Conservation (phyloP, 768 basidiomycete genomes). For the Kwoniella sp. region DNA sequence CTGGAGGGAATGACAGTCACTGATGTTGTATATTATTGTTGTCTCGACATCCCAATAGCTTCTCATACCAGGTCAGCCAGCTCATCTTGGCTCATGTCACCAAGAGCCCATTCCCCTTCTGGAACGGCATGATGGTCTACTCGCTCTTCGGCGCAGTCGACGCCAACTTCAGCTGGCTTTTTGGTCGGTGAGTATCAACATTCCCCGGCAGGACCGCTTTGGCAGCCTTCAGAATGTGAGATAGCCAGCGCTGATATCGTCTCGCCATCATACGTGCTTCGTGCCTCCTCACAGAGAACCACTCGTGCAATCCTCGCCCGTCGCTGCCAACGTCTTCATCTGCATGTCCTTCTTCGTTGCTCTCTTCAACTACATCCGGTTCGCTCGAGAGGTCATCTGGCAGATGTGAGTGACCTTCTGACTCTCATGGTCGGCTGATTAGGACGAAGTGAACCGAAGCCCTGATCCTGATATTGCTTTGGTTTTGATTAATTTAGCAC, state of each 20-base stretch:
- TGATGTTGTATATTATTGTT: background rate
- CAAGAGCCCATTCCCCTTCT: constrained; percentile 76
- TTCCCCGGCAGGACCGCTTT: background rate
- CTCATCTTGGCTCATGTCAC: constrained; percentile 95
- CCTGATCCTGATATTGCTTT: background rate
- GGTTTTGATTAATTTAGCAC: constrained; percentile 62
- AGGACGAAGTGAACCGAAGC: background rate
- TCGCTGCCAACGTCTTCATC: constrained; percentile 71
- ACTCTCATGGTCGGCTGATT: background rate
- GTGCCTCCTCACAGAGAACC: constrained; percentile 62
- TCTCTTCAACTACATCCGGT: constrained; percentile 70
- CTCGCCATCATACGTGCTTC: background rate
- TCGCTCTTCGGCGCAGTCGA: constrained; percentile 76
- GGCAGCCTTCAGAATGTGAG: background rate
- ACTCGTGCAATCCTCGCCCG: constrained; percentile 70
- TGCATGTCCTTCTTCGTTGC: constrained; percentile 71
- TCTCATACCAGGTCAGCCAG: constrained; percentile 72
- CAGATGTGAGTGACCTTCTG: constrained; percentile 50
- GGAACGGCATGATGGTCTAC: constrained; percentile 86
- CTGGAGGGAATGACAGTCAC: no score
- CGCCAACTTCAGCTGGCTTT: constrained; percentile 71
- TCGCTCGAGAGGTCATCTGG: constrained; percentile 77
- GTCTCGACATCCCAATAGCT: constrained; percentile 30
- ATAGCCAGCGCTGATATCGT: constrained; percentile 8
- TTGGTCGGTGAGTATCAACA: constrained; percentile 64